These are phyloP conservation scores for Globisporangium nagaii DNA, from an alignment of 352 stramenopile genomes.

Conservation along the genomic window DNA sequence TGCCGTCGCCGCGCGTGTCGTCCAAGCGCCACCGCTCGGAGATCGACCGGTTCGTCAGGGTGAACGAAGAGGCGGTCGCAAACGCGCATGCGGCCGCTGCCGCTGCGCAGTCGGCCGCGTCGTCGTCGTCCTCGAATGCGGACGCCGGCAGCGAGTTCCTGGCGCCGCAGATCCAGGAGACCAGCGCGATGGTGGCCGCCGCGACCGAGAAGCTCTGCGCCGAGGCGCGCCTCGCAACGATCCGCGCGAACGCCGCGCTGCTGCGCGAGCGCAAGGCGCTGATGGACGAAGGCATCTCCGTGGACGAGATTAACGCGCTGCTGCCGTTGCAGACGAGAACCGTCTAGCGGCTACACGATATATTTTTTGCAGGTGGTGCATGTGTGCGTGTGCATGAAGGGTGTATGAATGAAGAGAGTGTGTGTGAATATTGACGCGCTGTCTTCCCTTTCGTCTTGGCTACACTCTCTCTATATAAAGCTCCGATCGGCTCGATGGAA, in stretches of 20 bases:
- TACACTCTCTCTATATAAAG: too few relatives aligned
- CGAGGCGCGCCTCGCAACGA: slow-evolving; percentile 11
- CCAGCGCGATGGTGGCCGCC: slow-evolving; percentile 9
- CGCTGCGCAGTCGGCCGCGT: too few relatives aligned
- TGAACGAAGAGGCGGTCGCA: slow-evolving; percentile 2
- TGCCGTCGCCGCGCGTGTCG: neutral
- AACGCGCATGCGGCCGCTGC: neutral
- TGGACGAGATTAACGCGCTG: slow-evolving; percentile 14
- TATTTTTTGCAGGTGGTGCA: too few relatives aligned
- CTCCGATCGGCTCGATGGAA: too few relatives aligned
- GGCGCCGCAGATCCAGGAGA: slow-evolving; percentile 6
- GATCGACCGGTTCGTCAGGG: slow-evolving; percentile 10
- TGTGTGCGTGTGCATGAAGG: too few relatives aligned
- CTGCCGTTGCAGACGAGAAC: slow-evolving; percentile 6
- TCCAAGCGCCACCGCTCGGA: slow-evolving; percentile 11
- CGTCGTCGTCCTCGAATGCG: neutral
- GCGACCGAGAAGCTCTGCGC: slow-evolving; percentile 12
- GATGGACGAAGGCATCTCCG: slow-evolving; percentile 11
- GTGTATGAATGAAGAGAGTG: too few relatives aligned
- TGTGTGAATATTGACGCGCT: too few relatives aligned
- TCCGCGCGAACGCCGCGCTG: slow-evolving; percentile 12
- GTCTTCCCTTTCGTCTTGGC: too few relatives aligned
- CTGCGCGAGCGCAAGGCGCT: slow-evolving; percentile 16
- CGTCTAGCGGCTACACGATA: too few relatives aligned
- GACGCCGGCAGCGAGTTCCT: neutral